Evolutionary conservation across 108 stramenopile species (phyloP).

Genomic region (Halocafeteria seosinensis): DNA sequence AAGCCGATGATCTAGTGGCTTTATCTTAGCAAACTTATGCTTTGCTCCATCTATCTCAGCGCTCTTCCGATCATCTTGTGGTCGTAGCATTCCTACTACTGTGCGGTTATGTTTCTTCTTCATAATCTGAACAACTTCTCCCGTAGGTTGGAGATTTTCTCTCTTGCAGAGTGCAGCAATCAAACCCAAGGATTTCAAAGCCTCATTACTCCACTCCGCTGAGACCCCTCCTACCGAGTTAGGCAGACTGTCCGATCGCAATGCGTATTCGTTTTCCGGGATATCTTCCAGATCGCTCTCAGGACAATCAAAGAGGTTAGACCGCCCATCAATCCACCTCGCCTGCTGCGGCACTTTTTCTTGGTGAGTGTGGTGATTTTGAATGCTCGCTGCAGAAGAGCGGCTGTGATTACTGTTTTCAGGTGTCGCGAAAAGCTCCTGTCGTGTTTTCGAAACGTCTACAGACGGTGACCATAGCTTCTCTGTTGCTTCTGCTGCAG

Average conservation of each 20-base stretch:
- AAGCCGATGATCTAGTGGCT: constrained; percentile 6
- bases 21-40: neutral
- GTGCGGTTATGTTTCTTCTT: neutral
- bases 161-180: neutral
- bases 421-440: neutral
- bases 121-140: constrained; percentile 3
- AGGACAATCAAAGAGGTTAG: no score
- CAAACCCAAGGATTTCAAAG: neutral
- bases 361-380: no score
- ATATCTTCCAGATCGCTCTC: neutral
- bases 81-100: neutral
- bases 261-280: neutral
- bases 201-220: neutral
- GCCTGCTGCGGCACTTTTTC: no score
- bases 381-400: no score
- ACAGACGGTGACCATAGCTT: constrained; percentile 16
- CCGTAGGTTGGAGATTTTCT: constrained; percentile 7
- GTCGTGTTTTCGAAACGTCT: constrained; percentile 14
- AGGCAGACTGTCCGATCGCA: neutral
- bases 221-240: neutral
- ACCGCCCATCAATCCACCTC: no score
- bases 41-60: neutral
- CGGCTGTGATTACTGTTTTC: no score
- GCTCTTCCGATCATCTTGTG: neutral
- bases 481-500: constrained; percentile 1